Evolutionary conservation across 2,329 filamentous ascomycete species (phyloP).

Genomic region (Pseudofabraea citricarpa): DNA sequence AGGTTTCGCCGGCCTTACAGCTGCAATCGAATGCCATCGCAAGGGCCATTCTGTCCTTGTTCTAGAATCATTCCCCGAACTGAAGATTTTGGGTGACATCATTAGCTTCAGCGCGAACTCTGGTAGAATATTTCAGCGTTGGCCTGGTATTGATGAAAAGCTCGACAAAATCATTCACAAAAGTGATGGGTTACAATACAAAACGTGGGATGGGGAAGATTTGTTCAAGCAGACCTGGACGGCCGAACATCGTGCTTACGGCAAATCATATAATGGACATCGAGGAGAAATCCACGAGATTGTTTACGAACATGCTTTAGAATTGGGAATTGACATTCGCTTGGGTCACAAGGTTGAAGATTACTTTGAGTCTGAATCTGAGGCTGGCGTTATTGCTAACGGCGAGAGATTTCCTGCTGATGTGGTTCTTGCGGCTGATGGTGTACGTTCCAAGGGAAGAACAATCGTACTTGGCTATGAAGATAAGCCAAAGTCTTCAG

Average conservation of each 20-base stretch:
- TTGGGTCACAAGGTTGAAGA: slow-evolving; percentile 45
- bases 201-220: slow-evolving; percentile 46
- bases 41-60: slow-evolving; percentile 51
- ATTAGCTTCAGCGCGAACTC: slow-evolving; percentile 53
- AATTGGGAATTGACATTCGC: slow-evolving; percentile 49
- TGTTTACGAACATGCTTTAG: slow-evolving; percentile 45
- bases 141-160: slow-evolving; percentile 43
- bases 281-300: slow-evolving; percentile 51
- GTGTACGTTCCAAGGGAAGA: slow-evolving; percentile 27
- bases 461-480: slow-evolving; percentile 31
- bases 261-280: slow-evolving; percentile 48
- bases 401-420: slow-evolving; percentile 40
- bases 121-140: slow-evolving; percentile 51
- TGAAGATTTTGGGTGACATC: slow-evolving; percentile 42
- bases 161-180: slow-evolving; percentile 46
- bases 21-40: slow-evolving; percentile 54
- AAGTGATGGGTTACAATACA: slow-evolving; percentile 26
- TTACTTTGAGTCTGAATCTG: slow-evolving; percentile 43
- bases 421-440: slow-evolving; percentile 36
- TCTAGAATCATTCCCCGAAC: slow-evolving; percentile 41
- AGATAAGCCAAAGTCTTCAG: slow-evolving; percentile 36
- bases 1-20: slow-evolving; percentile 56
- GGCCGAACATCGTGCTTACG: slow-evolving; percentile 32
- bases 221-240: slow-evolving; percentile 42
- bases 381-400: slow-evolving; percentile 42